Evolutionary conservation across 371 early-diverging fungal species (phyloP), one percentile per base, ranked within the genome.

Genomic region (Saksenaea oblongispora): DNA sequence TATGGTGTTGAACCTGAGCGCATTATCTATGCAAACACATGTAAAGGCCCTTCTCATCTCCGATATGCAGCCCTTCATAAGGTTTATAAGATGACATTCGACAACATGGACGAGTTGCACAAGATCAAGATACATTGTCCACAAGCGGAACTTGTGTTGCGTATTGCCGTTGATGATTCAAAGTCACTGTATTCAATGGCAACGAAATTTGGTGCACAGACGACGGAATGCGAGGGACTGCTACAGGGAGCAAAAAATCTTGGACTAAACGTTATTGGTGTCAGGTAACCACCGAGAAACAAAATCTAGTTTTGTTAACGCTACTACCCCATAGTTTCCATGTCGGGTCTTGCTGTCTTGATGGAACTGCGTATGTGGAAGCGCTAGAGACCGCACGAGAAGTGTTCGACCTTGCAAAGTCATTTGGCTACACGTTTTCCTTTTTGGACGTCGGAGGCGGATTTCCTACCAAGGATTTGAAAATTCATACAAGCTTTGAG

Each of bases 1-100:
- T 71, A 85, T 54, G 96, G 96, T 57, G 93, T 91, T 1, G 86
- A 86, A 34, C 84, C 96, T 15, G 72, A 74, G 28, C 84, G 91
- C 56, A 92, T 98, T 70, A 96, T 98, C 70, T 98, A 95, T 65
- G 99, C 99, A 63, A 97, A 98, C 80, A 98, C 99, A 28, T 97
- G 98, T 87, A 98, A 98, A 83, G 96, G 94, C 64, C 85, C 89
- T 22, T 96, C 97, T n/a, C 95, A 94, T 74, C 87, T 98, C 69
- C 91, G 92, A 58, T 95, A 84, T 69, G 95, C 98, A 10, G 77
- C 79, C 18, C 79, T 81, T 51, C 82, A 88, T 54, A 87, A 87
- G 64, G 95, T 98, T 24, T 73, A 76, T 63, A 88, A 93, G 86
- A 94, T 97, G 94, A 98, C 99, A 24, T 98, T 98, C 77, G 98